Evolutionary conservation across 2,329 filamentous ascomycete genomes (phyloP), one percentile per base, ranked within the genome.

Genomic region (Botrytis hyacinthi): DNA sequence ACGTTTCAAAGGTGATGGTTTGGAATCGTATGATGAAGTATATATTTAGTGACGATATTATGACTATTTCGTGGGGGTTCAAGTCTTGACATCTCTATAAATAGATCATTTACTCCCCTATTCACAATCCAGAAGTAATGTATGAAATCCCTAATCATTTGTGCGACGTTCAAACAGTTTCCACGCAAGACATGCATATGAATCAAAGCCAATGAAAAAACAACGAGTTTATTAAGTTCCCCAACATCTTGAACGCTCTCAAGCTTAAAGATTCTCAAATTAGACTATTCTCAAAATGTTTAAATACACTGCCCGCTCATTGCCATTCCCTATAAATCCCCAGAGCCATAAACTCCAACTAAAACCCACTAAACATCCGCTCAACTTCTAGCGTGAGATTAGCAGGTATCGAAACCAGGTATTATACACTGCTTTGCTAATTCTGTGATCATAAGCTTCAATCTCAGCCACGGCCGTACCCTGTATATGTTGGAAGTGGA

Each of bases 281-380:
- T 0, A n/a, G 2, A n/a, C 48, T n/a, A 54, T 7, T 16, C 1
- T n/a, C 5, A 1, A 54, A 6, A 16, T n/a, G 12, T 0, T 54
- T n/a, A 54, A 54, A n/a, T 16, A 54, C 48, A 54, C 26, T 7
- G 26, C 48, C 26, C 3, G 26, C 48, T n/a, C 48, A n/a, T n/a
- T 54, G 12, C 12, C 26, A 3, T n/a, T n/a, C 12, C 12, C 26
- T 3, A 54, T 54, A 54, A 51, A 54, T 16, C 5, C 26, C 12
- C 26, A 54, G 16, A 16, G 12, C 6, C 16, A 57, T 0, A 29
- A 29, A 57, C 16, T 57, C 0, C 3, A 57, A 9, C n/a, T 18
- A 18, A 9, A 8, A 0, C n/a, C 51, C 1, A 57, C 14, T 8
- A 29, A 29, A 57, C 14, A 57, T 29, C n/a, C n/a, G 3, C 4